Base-by-base conservation (phyloP, 2,329 filamentous ascomycete species). In the Apiospora pterosperma region DNA sequence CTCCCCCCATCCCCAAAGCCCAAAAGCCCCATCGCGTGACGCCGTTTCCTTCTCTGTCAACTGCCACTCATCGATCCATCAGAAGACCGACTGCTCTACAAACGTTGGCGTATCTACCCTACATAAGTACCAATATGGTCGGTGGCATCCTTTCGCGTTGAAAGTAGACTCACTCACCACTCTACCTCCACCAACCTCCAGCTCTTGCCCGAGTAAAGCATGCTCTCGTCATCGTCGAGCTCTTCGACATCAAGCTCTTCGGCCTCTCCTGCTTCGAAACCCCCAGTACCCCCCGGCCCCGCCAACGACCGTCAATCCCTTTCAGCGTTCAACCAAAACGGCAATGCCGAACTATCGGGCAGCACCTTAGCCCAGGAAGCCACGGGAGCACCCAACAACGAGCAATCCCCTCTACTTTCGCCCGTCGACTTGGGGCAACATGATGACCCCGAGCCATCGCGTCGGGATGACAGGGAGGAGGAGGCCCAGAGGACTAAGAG, bases 401-500 rank as follows among this genome's bases (percentile, higher is more conserved):
- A 86, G 69, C 76, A 78, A 39, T 85, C 83, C 21, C 83, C 84
- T 42, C 77, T 86, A 36, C 74, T 86, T 21, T 83, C 82, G 2
- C 77, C 60, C 2, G 71, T 70, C 41, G 68, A 70, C 58, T 72
- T 70, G 41, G 78, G 80, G 31, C 74, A 72, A 8, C 76, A 78
- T 67, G 76, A 70, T 52, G 72, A 81, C 59, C 19, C 41, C 39
- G 28, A 23, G 16, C 38, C 60, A n/a, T 34, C 16, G 21, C 4
- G 38, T 8, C 38, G 69, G 77, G 67, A 81, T 71, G 76, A 80
- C 58, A 76, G 77, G 23, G 75, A 80, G 6, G 80, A 84, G 67
- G 77, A 79, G 19, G 81, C 78, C 63, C 85, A 93, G 72, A 83
- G 86, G 66, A 90, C 90, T 28, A 97, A 94, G 83, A 94, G 91